A percentile compares a stretch with the other conserved stretches of the same genome.
phyloP scores from a whole-genome alignment of 2,329 filamentous ascomycete species.

The Calonectria ilicicola region DNA sequence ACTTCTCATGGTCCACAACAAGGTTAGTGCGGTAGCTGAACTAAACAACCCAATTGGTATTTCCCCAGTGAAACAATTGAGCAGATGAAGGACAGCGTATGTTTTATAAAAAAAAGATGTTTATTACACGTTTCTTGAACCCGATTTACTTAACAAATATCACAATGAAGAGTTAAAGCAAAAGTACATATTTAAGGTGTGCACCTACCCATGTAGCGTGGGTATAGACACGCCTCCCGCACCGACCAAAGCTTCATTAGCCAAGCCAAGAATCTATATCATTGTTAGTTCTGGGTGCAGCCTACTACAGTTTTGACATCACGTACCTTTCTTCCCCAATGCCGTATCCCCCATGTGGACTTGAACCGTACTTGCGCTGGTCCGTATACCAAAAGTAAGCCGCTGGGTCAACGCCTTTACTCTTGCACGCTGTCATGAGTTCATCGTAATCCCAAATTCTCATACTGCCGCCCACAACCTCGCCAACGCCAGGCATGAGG shows the following conservation, averaged over 20 bases:
- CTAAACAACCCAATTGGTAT: too few relatives aligned
- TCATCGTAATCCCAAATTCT: constrained; percentile 93
- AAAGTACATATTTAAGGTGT: constrained; percentile 66
- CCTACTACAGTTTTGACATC: neutral
- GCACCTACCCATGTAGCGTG: constrained; percentile 82
- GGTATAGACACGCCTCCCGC: constrained; percentile 77
- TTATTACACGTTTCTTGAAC: too few relatives aligned
- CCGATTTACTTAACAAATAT: too few relatives aligned
- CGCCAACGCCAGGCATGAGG: neutral
- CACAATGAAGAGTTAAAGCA: too few relatives aligned
- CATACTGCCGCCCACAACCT: constrained; percentile 77
- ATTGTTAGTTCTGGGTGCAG: neutral
- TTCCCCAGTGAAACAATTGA: neutral
- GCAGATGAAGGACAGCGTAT: too few relatives aligned
- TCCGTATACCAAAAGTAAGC: constrained; percentile 99
- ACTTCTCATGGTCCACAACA: neutral
- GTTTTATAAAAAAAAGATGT: too few relatives aligned
- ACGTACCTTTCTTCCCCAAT: constrained; percentile 81
- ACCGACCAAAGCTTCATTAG: constrained; percentile 72
- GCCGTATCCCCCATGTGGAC: constrained; percentile 91
- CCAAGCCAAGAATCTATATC: constrained; percentile 68
- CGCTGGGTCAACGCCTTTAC: constrained; percentile 84
- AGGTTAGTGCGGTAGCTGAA: neutral
- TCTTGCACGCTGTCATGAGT: constrained; percentile 87
- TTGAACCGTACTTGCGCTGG: constrained; percentile 90